Base-by-base conservation (phyloP, 1,139 yeast genomes). In the Ogataea hybrid region DNA sequence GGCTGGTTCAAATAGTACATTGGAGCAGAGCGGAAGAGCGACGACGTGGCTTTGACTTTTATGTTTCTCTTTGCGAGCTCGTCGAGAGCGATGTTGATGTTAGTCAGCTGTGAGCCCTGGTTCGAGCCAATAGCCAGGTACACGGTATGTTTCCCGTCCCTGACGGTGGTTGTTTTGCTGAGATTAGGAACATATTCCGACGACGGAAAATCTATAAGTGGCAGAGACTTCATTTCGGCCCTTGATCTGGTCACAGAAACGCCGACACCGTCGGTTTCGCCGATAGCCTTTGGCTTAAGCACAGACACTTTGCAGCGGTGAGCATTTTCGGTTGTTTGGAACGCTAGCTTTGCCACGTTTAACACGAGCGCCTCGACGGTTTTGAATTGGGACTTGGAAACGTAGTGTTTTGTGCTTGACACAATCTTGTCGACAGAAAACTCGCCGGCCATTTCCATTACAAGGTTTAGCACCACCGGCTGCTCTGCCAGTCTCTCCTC, bases 301-400 rank as follows among this genome's bases (percentile, higher is more conserved):
- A 89, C 95, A 18, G 71, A 71, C 0, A 85, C 90, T 3, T 54
- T 45, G n/a, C 73, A 70, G 7, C 55, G 44, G 4, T 66, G 65
- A 5, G 79, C 74, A 28, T 68, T 65, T 5, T 59, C 51, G 3
- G 72, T 64, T 6, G 49, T 44, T 2, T 51, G 48, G 7, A 62
- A 58, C 3, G 82, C 69, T 37, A 83, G 63, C 53, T 82, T 86
- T 5, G 89, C 83, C 18, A 88, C 82, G 10, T 80, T 75, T 47
- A 81, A 76, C 3, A 86, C 95, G 47, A 92, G 71, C 0, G 97
- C 96, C 59, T 92, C 98, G 2, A 92, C 95, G 0, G 98, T 92
- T 57, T 87, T 84, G 67, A 87, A 92, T 50, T 81, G 79, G 1
- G 96, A 77, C 14, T 62, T 63, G 55, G 86, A 95, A 8, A 88